Evolutionary conservation across 805 yeast species (phyloP), one percentile per base, ranked within the genome.

Genomic region (Metschnikowia rubicola): DNA sequence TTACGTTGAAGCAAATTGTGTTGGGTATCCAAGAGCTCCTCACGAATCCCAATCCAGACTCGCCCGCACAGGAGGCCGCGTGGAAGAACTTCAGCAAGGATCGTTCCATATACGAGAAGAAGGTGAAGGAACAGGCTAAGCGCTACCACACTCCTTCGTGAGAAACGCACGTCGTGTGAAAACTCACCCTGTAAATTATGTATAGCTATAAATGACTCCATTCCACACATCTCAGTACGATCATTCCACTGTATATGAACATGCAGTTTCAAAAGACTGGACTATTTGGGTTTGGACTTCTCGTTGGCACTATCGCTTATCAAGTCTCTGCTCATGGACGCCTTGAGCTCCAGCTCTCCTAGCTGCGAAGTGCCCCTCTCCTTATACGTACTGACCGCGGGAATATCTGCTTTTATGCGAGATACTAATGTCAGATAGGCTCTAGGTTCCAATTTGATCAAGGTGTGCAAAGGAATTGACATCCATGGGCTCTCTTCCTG

Each of bases 401-500:
- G 99, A 42, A 94, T 92, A 64, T 94, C 88, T 0, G 98, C 99
- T 58, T 89, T 89, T 48, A 94, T 88, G 57, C 95, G 77, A 15
- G 92, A 86, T 13, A 91, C 98, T 37, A 83, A 68, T 0, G 99
- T 91, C 41, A 84, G 84, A 61, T 88, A 91, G 0, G 99, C 97
- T 47, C 96, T 77, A n/a, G 97, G 97, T 64, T 94, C 98, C 53
- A 94, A 73, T 62, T 89, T 86, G 60, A 94, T 94, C 64, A 94
- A 71, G 0, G 99, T 94, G 63, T 94, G 99, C 58, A 94, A 73
- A 6, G 99, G 99, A 49, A 94, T 95, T 35, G 95, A 88, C 96
- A 94, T 90, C 99, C 99, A 94, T 5, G 99, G 99, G 48, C 91
- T 81, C 65, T 89, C 92, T 59, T 92, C 97, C 65, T 92, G 98